These are phyloP conservation scores for Fusarium sulawesiense DNA, from an alignment of 2,329 filamentous ascomycete genomes.

Conservation along the genomic window DNA sequence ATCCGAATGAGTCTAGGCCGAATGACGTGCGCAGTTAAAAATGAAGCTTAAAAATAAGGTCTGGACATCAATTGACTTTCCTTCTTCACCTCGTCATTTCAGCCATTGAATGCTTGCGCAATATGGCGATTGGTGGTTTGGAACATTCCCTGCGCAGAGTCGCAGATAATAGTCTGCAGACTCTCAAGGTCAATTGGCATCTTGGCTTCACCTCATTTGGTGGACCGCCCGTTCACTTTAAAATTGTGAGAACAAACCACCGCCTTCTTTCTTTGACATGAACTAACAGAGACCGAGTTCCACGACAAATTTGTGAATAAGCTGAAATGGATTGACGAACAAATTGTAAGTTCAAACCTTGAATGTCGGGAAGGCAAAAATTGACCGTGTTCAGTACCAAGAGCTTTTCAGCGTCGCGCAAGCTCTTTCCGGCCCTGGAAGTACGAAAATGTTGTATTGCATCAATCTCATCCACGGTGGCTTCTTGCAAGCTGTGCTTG, in stretches of 20 bases:
- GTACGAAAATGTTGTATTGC: constrained; percentile 78
- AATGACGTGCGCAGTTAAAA: constrained; percentile 3
- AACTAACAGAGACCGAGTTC: background rate
- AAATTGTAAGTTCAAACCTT: constrained; percentile 62
- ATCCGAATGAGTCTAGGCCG: background rate
- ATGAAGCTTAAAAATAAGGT: background rate
- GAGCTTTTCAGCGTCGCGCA: constrained; percentile 78
- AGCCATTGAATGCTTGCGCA: accelerated
- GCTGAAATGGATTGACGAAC: constrained; percentile 74
- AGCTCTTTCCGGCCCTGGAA: constrained; percentile 73
- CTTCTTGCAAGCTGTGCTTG: constrained; percentile 65
- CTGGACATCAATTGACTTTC: background rate
- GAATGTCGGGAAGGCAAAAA: too few relatives aligned
- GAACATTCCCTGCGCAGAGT: background rate
- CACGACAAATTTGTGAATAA: constrained; percentile 67
- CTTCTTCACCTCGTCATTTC: accelerated
- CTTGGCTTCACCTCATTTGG: constrained; percentile 29
- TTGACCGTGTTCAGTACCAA: constrained; percentile 73
- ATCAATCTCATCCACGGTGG: constrained; percentile 74
- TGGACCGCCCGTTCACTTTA: constrained; percentile 33
- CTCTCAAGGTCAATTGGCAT: constrained; percentile 28
- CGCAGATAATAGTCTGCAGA: constrained; percentile 8
- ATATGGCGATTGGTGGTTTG: constrained; percentile 5
- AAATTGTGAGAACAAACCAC: constrained; percentile 4
- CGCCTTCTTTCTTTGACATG: too few relatives aligned